A percentile compares a stretch with the other conserved stretches of the same genome.
phyloP scores from a whole-genome alignment of 2,329 filamentous ascomycete species.

The Neofusicoccum parvum region DNA sequence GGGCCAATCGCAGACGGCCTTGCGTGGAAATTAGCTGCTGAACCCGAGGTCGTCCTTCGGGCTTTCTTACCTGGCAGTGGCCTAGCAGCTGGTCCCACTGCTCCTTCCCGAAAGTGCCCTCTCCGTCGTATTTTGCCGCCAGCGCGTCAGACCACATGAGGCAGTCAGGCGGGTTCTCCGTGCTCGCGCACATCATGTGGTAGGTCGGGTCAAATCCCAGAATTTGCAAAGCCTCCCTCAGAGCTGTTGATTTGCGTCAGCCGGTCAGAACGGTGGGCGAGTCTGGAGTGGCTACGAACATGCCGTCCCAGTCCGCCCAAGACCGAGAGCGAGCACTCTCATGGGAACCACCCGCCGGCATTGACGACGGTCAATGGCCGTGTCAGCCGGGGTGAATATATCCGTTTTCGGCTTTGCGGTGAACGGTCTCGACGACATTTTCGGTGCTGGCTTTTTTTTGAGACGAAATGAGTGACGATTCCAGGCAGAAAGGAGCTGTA shows the following conservation, averaged over 20 bases:
- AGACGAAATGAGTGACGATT: no score
- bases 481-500: background rate
- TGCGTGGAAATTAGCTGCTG: background rate
- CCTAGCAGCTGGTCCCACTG: slow-evolving; percentile 72
- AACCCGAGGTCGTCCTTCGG: background rate
- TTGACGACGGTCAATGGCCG: background rate
- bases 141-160: slow-evolving; percentile 72
- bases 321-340: background rate
- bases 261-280: background rate
- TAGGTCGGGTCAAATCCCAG: slow-evolving; percentile 70
- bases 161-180: slow-evolving; percentile 68
- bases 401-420: background rate
- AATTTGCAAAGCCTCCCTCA: slow-evolving; percentile 60
- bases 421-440: background rate
- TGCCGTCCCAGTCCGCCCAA: background rate
- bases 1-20: slow-evolving; percentile 71
- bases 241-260: background rate
- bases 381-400: background rate
- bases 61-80: slow-evolving; percentile 52
- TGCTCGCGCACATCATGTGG: slow-evolving; percentile 71
- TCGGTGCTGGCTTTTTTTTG: background rate
- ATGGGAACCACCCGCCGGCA: background rate
- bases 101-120: slow-evolving; percentile 63
- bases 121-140: slow-evolving; percentile 61
- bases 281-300: background rate